These are phyloP conservation scores for Cystobasidiopsis lactophilus DNA, from an alignment of 768 basidiomycete genomes.

Conservation along the genomic window DNA sequence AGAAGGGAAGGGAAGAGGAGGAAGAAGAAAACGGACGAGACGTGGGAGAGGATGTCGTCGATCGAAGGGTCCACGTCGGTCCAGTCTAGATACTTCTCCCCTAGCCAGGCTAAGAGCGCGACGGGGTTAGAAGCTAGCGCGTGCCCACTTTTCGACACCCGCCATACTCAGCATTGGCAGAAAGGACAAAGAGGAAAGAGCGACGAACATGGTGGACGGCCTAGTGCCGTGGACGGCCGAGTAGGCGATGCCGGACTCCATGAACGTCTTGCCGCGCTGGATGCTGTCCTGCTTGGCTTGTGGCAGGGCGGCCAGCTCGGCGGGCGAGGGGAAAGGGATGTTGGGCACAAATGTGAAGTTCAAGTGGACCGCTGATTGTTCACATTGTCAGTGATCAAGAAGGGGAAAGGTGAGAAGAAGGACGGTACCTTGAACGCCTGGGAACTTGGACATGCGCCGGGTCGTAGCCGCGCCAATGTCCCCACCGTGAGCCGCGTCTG, in stretches of 20 bases:
- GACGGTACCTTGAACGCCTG: too few relatives aligned
- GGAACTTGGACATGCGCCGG: too few relatives aligned
- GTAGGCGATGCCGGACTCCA: constrained; percentile 11
- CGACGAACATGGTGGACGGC: constrained; percentile 6
- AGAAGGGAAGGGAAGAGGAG: background rate
- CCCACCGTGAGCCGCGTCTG: constrained; percentile 6
- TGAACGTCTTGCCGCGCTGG: constrained; percentile 3
- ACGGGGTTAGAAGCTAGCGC: constrained; percentile 11
- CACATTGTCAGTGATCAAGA: too few relatives aligned
- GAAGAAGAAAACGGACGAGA: constrained; percentile 12
- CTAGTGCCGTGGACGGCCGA: constrained; percentile 6
- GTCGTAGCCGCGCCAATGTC: constrained; percentile 10
- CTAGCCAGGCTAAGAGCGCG: constrained; percentile 17
- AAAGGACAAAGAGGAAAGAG: too few relatives aligned
- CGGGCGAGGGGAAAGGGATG: too few relatives aligned
- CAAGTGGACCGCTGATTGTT: too few relatives aligned
- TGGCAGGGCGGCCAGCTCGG: too few relatives aligned
- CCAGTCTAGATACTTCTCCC: constrained; percentile 19
- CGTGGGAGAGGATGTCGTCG: constrained; percentile 8
- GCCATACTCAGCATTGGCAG: background rate
- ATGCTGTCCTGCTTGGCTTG: background rate
- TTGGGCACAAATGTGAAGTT: too few relatives aligned
- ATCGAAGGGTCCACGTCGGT: constrained; percentile 12
- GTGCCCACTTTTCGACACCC: too few relatives aligned
- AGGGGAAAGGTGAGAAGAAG: too few relatives aligned